phyloP scores from a whole-genome alignment of 2,329 filamentous ascomycete species.

The Botrytis squamosa region DNA sequence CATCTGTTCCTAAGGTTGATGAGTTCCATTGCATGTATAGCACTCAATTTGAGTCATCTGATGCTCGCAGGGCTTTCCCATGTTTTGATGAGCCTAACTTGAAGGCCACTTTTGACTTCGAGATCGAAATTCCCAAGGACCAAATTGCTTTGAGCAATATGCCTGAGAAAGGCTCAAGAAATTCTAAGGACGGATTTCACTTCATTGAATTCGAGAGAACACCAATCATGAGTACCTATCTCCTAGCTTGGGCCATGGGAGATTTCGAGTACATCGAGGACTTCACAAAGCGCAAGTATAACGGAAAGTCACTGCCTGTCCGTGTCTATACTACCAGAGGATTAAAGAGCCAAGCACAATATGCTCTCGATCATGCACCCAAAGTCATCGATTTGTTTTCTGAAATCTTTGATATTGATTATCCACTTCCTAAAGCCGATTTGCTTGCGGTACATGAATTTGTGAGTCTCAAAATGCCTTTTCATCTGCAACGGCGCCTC shows the following conservation, averaged over 20 bases:
- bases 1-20: constrained; percentile 73
- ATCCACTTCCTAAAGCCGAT: constrained; percentile 89
- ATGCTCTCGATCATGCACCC: constrained; percentile 86
- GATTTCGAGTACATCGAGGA: constrained; percentile 97
- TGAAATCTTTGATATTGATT: constrained; percentile 89
- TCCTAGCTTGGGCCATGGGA: constrained; percentile 90
- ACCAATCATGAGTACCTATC: constrained; percentile 84
- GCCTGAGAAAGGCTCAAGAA: constrained; percentile 73
- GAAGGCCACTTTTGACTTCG: constrained; percentile 93
- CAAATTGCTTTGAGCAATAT: constrained; percentile 93
- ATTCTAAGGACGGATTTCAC: constrained; percentile 63
- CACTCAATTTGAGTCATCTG: constrained; percentile 96
- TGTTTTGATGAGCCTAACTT: constrained; percentile 98
- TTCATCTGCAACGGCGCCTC: background rate
- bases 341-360: constrained; percentile 87
- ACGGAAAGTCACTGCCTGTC: constrained; percentile 86
- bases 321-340: constrained; percentile 94
- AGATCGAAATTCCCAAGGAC: constrained; percentile 86
- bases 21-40: constrained; percentile 76
- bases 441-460: constrained; percentile 92
- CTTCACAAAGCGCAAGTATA: constrained; percentile 84
- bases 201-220: constrained; percentile 77
- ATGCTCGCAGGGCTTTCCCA: constrained; percentile 91
- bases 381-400: constrained; percentile 97
- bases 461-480: constrained; percentile 46